Conservation (phyloP, 192 early-diverging fungal genomes). For the Coemansia sp. region DNA sequence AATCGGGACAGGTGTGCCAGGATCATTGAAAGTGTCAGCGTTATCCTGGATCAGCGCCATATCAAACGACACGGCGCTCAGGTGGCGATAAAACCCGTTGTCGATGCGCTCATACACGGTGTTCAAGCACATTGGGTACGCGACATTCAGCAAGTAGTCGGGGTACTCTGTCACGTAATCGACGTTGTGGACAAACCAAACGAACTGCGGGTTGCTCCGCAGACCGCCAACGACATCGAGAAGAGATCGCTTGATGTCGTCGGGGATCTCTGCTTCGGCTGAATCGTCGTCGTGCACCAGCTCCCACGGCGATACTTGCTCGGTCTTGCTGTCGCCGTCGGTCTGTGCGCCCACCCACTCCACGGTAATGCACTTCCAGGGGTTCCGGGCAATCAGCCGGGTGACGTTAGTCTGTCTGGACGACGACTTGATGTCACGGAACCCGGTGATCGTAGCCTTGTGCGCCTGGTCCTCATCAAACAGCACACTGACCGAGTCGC, state of each 20-base stretch:
- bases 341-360: slow-evolving; percentile 32
- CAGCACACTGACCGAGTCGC: slow-evolving; percentile 62
- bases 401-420: slow-evolving; percentile 48
- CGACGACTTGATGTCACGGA: slow-evolving; percentile 45
- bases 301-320: slow-evolving; percentile 45
- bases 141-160: slow-evolving; percentile 62
- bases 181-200: slow-evolving; percentile 64
- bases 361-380: slow-evolving; percentile 49
- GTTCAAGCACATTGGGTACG: slow-evolving; percentile 73
- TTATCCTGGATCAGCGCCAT: slow-evolving; percentile 65
- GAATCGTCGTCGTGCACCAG: slow-evolving; percentile 25
- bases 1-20: slow-evolving; percentile 39
- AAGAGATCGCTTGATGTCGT: slow-evolving; percentile 34
- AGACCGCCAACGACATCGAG: slow-evolving; percentile 53
- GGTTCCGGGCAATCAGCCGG: slow-evolving; percentile 54
- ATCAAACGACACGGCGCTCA: slow-evolving; percentile 68
- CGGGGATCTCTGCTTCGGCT: slow-evolving; percentile 19
- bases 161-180: slow-evolving; percentile 61
- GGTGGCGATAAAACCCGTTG: slow-evolving; percentile 63
- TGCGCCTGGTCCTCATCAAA: slow-evolving; percentile 66
- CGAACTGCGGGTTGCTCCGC: slow-evolving; percentile 42
- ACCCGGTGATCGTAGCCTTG: slow-evolving; percentile 57
- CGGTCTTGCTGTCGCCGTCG: slow-evolving; percentile 14
- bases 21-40: slow-evolving; percentile 68
- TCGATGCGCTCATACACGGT: slow-evolving; percentile 59